A percentile compares a stretch with the other conserved stretches of the same genome.
phyloP scores from a whole-genome alignment of 2,329 filamentous ascomycete species.

The Apiospora sp. region DNA sequence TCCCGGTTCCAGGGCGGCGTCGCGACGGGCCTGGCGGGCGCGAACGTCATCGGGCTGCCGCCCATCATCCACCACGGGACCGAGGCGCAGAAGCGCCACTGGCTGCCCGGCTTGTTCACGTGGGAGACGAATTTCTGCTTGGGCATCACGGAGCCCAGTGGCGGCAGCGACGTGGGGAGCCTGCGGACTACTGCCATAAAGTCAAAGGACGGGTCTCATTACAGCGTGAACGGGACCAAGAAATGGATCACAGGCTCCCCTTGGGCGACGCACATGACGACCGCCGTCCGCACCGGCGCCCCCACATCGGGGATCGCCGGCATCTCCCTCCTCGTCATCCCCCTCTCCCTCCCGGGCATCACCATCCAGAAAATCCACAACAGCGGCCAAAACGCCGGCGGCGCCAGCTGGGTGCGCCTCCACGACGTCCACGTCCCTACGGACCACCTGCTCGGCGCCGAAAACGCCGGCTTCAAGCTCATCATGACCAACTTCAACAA shows the following conservation, averaged over 20 bases:
- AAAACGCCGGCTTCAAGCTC: conserved; percentile 97
- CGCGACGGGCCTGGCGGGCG: conserved; percentile 92
- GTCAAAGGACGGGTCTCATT: conserved; percentile 94
- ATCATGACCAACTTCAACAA: conserved; percentile 99
- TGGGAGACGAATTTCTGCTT: conserved; percentile 98
- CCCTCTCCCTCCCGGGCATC: conserved; percentile 83
- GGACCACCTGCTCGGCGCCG: conserved; percentile 95
- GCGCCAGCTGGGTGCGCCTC: conserved; percentile 97
- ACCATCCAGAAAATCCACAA: conserved; percentile 96
- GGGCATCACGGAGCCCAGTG: conserved; percentile 96
- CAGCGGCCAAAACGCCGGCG: conserved; percentile 94
- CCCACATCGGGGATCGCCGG: conserved; percentile 63
- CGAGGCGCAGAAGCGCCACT: conserved; percentile 83
- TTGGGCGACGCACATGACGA: conserved; percentile 97
- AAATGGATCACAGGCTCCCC: conserved; percentile 99
- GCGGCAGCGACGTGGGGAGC: conserved; percentile 94
- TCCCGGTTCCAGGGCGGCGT: conserved; percentile 89
- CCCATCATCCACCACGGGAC: conserved; percentile 92
- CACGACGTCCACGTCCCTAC: conserved; percentile 99
- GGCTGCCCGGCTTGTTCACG: conserved; percentile 84
- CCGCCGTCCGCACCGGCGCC: conserved; percentile 84
- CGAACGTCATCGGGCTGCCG: conserved; percentile 92
- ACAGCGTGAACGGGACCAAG: conserved; percentile 99
- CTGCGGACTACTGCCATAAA: conserved; percentile 95
- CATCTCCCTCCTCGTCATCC: conserved; percentile 88